Evolutionary conservation across 78 protist species (phyloP), one percentile per base, ranked within the genome.

Genomic region (Acrasis kona): DNA sequence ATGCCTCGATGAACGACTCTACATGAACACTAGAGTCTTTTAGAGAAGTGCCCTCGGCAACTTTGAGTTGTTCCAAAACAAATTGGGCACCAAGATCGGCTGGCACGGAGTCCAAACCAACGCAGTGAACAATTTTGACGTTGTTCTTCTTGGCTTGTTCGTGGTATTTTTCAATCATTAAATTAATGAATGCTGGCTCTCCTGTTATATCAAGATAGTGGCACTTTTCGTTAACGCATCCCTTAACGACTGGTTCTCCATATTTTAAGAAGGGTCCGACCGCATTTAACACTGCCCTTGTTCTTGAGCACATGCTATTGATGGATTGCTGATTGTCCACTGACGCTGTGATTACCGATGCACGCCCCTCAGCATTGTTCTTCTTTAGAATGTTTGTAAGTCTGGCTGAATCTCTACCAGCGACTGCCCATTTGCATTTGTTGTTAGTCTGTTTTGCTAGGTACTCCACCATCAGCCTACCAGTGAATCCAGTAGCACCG

Each of bases 401-500:
- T 50, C 61, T 50, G 19, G 34, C 61, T 50, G 61, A 50, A 50
- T n/a, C 19, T 50, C 34, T 19, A 50, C 19, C 19, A 30, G 71
- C 66, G 28, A 30, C 65, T 12, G 19, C 71, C 19, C 12, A 19
- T 30, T 67, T 19, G n/a, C n/a, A n/a, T n/a, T n/a, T n/a, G n/a
- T n/a, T n/a, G n/a, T n/a, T n/a, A n/a, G n/a, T n/a, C n/a, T n/a
- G n/a, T 19, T 67, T 19, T 12, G 19, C 65, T 19, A 67, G 19
- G 19, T 31, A 67, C 28, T 67, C 66, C 19, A 19, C 71, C 12
- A 67, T 29, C 19, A 67, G 19, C 19, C 19, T 19, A 19, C 71
- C 71, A 19, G 71, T 30, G 71, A 30, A 67, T 31, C 71, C 71
- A 67, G 71, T 67, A 30, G 71, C 71, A 30, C 71, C 71, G 28